phyloP scores from a whole-genome alignment of 1,139 yeast genomes.

The Kodamaea derodonti region DNA sequence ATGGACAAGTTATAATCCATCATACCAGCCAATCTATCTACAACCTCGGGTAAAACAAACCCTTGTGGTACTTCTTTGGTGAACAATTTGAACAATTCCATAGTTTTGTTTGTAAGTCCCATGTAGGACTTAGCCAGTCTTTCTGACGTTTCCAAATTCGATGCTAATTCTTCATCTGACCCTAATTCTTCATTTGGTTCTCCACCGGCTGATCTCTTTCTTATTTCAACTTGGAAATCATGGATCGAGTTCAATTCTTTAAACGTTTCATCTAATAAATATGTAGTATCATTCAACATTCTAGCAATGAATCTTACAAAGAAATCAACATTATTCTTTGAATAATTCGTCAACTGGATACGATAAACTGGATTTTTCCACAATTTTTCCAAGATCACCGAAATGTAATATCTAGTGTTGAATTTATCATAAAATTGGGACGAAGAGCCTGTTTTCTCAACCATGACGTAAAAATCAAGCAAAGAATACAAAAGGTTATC shows the following conservation, averaged over 20 bases:
- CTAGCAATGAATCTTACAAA: conserved; percentile 91
- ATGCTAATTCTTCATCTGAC: conserved; percentile 54
- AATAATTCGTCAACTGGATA: conserved; percentile 63
- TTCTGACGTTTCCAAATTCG: conserved; percentile 61
- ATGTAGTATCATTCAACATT: conserved; percentile 91
- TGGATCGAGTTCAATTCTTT: conserved; percentile 77
- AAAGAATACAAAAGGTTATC: conserved; percentile 75
- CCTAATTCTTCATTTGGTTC: conserved; percentile 47
- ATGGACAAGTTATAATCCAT: conserved; percentile 85
- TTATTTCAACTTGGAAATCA: conserved; percentile 59
- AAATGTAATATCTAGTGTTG: conserved; percentile 82
- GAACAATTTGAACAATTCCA: conserved; percentile 72
- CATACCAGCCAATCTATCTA: conserved; percentile 94
- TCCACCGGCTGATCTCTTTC: conserved; percentile 35
- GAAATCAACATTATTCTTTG: conserved; percentile 66
- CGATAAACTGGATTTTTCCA: conserved; percentile 76
- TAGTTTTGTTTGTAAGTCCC: conserved; percentile 80
- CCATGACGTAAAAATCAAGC: conserved; percentile 87
- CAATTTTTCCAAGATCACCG: conserved; percentile 74
- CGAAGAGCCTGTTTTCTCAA: conserved; percentile 93
- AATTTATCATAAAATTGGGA: conserved; percentile 96
- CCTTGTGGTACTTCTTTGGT: conserved; percentile 85
- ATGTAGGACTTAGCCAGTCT: conserved; percentile 77
- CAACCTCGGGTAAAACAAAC: conserved; percentile 84
- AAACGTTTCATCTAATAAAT: conserved; percentile 84